These are phyloP conservation scores for Ceriops tagal DNA, from an alignment of 345 rosid species.

Conservation along the genomic window DNA sequence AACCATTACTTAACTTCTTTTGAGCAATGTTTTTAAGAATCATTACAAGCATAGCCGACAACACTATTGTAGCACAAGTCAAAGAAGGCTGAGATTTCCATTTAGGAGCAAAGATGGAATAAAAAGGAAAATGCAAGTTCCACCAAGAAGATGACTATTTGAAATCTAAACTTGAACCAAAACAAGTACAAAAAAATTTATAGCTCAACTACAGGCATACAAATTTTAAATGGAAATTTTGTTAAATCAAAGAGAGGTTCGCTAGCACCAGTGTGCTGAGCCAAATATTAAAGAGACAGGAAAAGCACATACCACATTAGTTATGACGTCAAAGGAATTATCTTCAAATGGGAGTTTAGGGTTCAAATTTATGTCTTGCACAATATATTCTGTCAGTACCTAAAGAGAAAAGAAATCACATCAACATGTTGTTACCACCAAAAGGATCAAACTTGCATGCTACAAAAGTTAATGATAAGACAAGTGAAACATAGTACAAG, in stretches of 20 bases:
- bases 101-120: background rate
- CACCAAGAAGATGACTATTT: too few species aligned
- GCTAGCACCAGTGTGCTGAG: background rate
- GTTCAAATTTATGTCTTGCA: slow-evolving; percentile 78
- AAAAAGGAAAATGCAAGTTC: too few species aligned
- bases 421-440: background rate
- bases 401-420: slow-evolving; percentile 24
- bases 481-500: background rate
- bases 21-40: too few species aligned
- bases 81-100: background rate
- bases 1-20: too few species aligned
- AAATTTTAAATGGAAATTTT: background rate
- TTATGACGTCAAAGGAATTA: slow-evolving; percentile 75
- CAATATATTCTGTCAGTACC: slow-evolving; percentile 70
- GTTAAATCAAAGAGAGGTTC: background rate
- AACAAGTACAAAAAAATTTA: background rate
- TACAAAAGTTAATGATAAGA: too few species aligned
- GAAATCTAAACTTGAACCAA: too few species aligned
- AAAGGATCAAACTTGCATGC: background rate
- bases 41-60: too few species aligned
- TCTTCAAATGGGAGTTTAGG: slow-evolving; percentile 86
- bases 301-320: slow-evolving; percentile 64
- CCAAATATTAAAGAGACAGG: background rate
- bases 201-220: background rate
- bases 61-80: too few species aligned